These are phyloP conservation scores for Spirogloea muscicola DNA, from an alignment of 139 green algal genomes.

Conservation along the genomic window DNA sequence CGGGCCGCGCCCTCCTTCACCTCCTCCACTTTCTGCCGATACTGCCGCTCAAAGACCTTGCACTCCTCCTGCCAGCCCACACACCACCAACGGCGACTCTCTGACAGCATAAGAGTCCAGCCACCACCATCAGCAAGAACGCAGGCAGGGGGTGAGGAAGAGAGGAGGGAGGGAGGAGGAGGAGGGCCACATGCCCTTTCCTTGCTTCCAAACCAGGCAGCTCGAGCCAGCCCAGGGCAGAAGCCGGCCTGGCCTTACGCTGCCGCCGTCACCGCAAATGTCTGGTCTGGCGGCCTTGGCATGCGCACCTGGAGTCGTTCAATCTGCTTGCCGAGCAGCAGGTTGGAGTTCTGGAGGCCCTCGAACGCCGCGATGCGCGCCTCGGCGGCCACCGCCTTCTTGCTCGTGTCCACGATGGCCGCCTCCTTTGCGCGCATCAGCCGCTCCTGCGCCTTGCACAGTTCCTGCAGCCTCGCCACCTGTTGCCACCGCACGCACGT, in stretches of 20 bases:
- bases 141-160: too few species aligned
- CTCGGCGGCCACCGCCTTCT: conserved; percentile 18
- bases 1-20: conserved; percentile 29
- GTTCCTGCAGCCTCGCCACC: conserved; percentile 26
- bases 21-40: conserved; percentile 43
- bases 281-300: too few species aligned
- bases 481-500: background rate
- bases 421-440: conserved; percentile 38
- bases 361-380: conserved; percentile 9
- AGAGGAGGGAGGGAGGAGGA: too few species aligned
- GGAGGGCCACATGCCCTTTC: too few species aligned
- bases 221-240: too few species aligned
- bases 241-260: too few species aligned
- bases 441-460: conserved; percentile 27
- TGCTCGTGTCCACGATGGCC: conserved; percentile 36
- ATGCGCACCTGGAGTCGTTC: conserved; percentile 14
- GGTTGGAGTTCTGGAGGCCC: conserved; percentile 21
- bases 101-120: too few species aligned
- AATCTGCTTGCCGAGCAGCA: conserved; percentile 25
- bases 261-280: too few species aligned
- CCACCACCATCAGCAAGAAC: too few species aligned
- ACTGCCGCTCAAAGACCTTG: conserved; percentile 29
- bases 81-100: too few species aligned
- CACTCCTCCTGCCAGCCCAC: conserved; percentile 46
- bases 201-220: too few species aligned